phyloP scores from a whole-genome alignment of 805 yeast species.

The Teunomyces kruisii region DNA sequence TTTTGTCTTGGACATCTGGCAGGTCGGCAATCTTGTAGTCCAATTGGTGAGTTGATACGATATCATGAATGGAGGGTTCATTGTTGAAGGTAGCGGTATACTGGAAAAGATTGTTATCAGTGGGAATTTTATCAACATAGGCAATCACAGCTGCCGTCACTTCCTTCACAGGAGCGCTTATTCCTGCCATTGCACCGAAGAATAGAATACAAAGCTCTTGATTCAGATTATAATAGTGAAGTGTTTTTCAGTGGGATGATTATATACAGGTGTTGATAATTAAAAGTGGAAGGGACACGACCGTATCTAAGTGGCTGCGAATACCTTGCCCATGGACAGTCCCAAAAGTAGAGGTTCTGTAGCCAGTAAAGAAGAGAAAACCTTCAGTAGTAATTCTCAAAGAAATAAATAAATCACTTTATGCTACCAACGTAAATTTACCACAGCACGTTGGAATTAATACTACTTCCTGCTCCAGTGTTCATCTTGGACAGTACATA shows the following conservation, averaged over 20 bases:
- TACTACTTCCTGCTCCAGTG: no score
- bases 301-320: not conserved
- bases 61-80: not conserved
- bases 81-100: not conserved
- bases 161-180: not conserved
- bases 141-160: not conserved
- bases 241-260: not conserved
- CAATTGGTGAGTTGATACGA: not conserved
- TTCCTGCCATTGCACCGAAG: not conserved
- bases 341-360: no score
- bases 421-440: no score
- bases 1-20: constrained; percentile 10
- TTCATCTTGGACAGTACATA: no score
- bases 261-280: not conserved
- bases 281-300: not conserved
- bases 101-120: not conserved
- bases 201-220: not conserved
- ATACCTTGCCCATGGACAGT: no score
- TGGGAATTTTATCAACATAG: not conserved
- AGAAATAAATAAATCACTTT: no score
- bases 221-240: not conserved
- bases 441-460: no score
- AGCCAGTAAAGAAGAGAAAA: no score
- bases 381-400: no score
- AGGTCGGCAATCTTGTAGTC: constrained; percentile 5